Evolutionary conservation across 371 early-diverging fungal genomes (phyloP).

Genomic region (Mucor lusitanicus): DNA sequence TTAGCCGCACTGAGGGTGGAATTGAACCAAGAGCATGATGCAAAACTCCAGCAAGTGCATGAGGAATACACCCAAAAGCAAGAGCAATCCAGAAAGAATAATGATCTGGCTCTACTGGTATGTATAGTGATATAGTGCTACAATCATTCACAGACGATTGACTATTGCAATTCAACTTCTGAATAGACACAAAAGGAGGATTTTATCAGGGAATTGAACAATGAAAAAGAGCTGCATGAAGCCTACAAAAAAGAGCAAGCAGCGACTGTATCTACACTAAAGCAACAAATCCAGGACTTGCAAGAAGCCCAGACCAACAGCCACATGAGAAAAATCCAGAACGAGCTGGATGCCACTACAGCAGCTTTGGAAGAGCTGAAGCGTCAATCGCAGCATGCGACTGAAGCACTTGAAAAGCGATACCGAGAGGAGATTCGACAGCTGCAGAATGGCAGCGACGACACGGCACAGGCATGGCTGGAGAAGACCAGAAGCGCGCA

Average conservation of each 20-base stretch:
- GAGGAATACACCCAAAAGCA: background rate
- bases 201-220: constrained; percentile 1
- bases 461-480: constrained; percentile 46
- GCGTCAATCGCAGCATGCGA: constrained; percentile 21
- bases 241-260: constrained; percentile 5
- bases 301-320: constrained; percentile 26
- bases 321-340: constrained; percentile 33
- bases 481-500: constrained; percentile 41
- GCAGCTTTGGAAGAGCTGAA: constrained; percentile 31
- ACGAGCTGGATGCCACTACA: constrained; percentile 23
- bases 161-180: background rate
- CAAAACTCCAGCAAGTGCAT: background rate
- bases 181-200: background rate
- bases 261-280: background rate
- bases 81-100: constrained; percentile 4
- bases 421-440: constrained; percentile 43
- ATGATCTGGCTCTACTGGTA: constrained; percentile 3
- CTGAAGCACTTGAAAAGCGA: constrained; percentile 35
- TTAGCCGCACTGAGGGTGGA: background rate
- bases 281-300: constrained; percentile 14
- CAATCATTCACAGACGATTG: background rate
- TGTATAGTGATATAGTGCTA: no score
- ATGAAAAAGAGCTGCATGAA: constrained; percentile 9
- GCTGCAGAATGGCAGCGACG: constrained; percentile 41
- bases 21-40: background rate